Evolutionary conservation across 2,329 filamentous ascomycete genomes (phyloP).

Genomic region (Coniochaeta pulveracea): DNA sequence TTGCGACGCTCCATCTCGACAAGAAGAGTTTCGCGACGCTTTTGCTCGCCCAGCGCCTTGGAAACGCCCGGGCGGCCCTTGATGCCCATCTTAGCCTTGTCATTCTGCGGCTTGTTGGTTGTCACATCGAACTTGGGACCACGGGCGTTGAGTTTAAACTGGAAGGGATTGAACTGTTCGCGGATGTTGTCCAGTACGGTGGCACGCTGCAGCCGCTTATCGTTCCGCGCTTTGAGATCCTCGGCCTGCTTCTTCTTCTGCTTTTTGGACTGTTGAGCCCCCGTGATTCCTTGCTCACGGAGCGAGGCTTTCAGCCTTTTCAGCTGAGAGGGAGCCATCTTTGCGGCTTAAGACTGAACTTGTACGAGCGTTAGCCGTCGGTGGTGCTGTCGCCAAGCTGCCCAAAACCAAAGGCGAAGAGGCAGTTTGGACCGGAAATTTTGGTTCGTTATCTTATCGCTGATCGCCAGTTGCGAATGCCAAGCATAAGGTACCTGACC

Average conservation of each 20-base stretch:
- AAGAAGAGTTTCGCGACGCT: slow-evolving; percentile 74
- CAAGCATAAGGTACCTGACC: too few relatives aligned
- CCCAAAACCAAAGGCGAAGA: too few relatives aligned
- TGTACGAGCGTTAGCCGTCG: too few relatives aligned
- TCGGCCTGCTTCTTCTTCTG: slow-evolving; percentile 67
- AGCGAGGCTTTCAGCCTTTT: slow-evolving; percentile 91
- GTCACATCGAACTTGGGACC: slow-evolving; percentile 81
- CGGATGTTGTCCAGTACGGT: slow-evolving; percentile 76
- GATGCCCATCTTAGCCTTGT: slow-evolving; percentile 44
- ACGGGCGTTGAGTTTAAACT: slow-evolving; percentile 69
- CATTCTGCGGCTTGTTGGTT: slow-evolving; percentile 45
- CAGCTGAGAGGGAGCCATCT: slow-evolving; percentile 90
- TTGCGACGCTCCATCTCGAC: slow-evolving; percentile 81
- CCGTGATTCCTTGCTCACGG: slow-evolving; percentile 77
- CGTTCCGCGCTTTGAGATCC: slow-evolving; percentile 50
- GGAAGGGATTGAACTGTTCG: slow-evolving; percentile 96
- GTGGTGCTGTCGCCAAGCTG: too few relatives aligned
- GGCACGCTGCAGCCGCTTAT: slow-evolving; percentile 67
- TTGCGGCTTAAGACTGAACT: too few relatives aligned
- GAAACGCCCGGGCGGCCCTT: slow-evolving; percentile 71
- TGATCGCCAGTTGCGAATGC: too few relatives aligned
- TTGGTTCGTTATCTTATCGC: slow-evolving; percentile 19
- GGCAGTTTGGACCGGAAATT: too few relatives aligned
- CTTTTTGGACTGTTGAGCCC: slow-evolving; percentile 91
- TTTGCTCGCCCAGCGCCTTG: slow-evolving; percentile 66